Base-by-base conservation (phyloP, 495 filamentous ascomycete genomes). In the Aspergillus incahuasiensis region DNA sequence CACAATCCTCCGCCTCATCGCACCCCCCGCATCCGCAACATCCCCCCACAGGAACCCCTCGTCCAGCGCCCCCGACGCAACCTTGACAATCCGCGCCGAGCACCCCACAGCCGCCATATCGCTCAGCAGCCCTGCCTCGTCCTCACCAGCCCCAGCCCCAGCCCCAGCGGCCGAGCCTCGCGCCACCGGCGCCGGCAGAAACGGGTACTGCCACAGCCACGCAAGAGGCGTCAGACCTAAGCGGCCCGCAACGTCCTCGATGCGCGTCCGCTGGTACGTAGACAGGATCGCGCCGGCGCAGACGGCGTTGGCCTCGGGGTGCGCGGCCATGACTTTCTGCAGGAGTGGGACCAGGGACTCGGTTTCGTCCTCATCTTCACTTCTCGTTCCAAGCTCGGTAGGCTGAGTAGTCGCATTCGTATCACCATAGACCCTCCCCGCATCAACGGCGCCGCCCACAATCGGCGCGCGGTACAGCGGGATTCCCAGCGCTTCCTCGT, bases 251-350 rank as follows among this genome's bases (percentile, higher is more conserved):
- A 97, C 88, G 40, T 88, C 91, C 74, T 99, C 94, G 21, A 97
- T 85, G 11, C 94, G 78, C 0, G 92, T 97, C 48, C 94, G 87
- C 71, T 99, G 94, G 69, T 99, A 99, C 1, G 90, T 94, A 1
- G 87, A 91, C 20, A 97, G 77, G 57, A 99, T 97, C 2, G 94
- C 94, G 46, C 94, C 94, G 0, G 91, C 88, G 48, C 84, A 90
- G 57, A 98, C 73, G 25, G 92, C 94, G 61, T 91, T 92, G 18
- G 86, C 86, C 19, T 82, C 76, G 1, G 94, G 92, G 62, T 95
- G 85, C 0, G 70, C 76, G 2, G 60, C 47, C 63, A 80, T 79
- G 48, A 96, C 76, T 48, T 75, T 77, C 3, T 53, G 64, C 5
- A 98, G 79, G 7, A 98, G 81, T 3, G 85, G 85, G 12, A 91